Base-by-base conservation (phyloP, 2,329 filamentous ascomycete genomes). In the Aspergillus ochraceus region DNA sequence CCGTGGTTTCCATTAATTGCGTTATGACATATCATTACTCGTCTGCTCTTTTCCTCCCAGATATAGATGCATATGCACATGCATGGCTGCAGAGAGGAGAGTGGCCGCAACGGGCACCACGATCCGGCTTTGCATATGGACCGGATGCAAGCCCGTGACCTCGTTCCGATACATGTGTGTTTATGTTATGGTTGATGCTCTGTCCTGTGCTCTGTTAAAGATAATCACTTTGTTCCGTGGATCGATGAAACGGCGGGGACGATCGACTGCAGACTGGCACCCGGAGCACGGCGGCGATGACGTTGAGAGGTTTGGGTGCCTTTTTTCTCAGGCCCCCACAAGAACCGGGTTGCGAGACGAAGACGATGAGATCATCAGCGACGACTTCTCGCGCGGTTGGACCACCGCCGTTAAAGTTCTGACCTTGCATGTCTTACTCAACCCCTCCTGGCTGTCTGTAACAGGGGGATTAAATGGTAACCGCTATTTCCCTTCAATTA, bases 321-420 rank as follows among this genome's bases (percentile, higher is more conserved):
- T 36, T 11, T 4, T 5, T 11, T 3, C 10, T 11, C 10, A 36
- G 32, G 32, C 11, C 32, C 32, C 10, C 32, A 36, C 32, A 2
- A 36, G 32, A 36, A 36, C 32, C 11, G 32, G 32, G 32, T 36
- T 36, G 32, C 14, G 36, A 39, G 2, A 17, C 32, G 32, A n/a
- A 42, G n/a, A 29, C 14, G 26, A 56, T 61, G 51, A 52, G 49
- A 57, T 55, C 54, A 57, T 57, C 26, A 29, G 26, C 26, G 26
- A 29, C 26, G 26, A 29, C 14, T 9, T 26, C 3, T 24, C 26
- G 3, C 46, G 45, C 45, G 45, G 19, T 47, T 47, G 45, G 19
- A 24, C 22, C 45, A 24, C 45, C 45, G 24, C 1, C 17, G n/a
- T 58, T 60, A 57, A 55, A 55, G 57, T 62, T 60, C 60, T 60